phyloP scores from a whole-genome alignment of 352 stramenopile species.

The Aphanomyces cochlioides region DNA sequence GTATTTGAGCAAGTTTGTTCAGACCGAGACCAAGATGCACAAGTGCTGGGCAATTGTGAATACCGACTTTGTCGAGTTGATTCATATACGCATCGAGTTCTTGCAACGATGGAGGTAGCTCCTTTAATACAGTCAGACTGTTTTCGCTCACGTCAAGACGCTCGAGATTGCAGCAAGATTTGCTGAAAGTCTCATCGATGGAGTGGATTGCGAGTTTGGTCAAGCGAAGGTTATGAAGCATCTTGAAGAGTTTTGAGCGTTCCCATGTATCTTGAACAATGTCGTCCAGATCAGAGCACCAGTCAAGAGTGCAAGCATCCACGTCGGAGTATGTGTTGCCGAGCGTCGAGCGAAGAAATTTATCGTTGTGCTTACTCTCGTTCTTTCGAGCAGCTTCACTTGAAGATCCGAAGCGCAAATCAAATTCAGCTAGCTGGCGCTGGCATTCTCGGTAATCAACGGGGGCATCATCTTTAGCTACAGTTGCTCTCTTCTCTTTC shows the following conservation, averaged over 20 bases:
- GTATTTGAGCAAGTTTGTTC: not conserved
- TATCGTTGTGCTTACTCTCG: not conserved
- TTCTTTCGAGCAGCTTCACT: not conserved
- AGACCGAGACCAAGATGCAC: slow-evolving; percentile 27
- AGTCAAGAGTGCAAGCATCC: slow-evolving; percentile 26
- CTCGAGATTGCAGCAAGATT: not conserved
- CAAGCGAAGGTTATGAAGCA: slow-evolving; percentile 19
- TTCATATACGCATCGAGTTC: slow-evolving; percentile 29
- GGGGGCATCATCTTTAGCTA: not conserved
- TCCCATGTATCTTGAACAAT: slow-evolving; percentile 2
- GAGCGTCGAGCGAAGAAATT: slow-evolving; percentile 17
- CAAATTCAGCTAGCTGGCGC: slow-evolving; percentile 12
- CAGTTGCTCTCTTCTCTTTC: not conserved
- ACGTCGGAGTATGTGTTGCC: slow-evolving; percentile 25
- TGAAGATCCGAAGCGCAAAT: not conserved
- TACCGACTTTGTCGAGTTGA: not conserved
- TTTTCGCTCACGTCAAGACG: slow-evolving; percentile 29
- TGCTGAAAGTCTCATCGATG: slow-evolving; percentile 16
- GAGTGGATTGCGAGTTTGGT: slow-evolving; percentile 23
- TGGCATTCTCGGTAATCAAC: slow-evolving; percentile 19
- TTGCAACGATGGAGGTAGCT: slow-evolving; percentile 13
- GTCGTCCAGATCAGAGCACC: slow-evolving; percentile 24
- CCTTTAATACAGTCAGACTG: not conserved
- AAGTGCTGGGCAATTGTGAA: not conserved
- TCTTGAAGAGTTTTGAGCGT: not conserved